Percentiles rank a stretch among this genome's conserved stretches.
Evolutionary conservation across 768 basidiomycete genomes (phyloP).

Genomic region (Serendipita sp.): DNA sequence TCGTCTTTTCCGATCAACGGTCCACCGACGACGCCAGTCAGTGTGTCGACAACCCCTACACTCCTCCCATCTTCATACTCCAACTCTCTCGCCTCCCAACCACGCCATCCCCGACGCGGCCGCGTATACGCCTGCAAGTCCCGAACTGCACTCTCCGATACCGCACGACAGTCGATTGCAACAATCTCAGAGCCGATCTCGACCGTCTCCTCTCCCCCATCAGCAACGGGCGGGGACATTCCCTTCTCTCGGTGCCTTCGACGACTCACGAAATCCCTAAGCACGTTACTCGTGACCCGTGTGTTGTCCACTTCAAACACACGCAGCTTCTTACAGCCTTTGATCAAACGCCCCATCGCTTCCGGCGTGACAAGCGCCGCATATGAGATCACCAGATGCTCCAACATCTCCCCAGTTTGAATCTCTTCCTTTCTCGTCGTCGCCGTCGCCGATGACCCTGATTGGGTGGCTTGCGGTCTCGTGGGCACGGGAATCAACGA

Average conservation of each 20-base stretch:
- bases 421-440: slow-evolving; percentile 14
- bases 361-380: slow-evolving; percentile 49
- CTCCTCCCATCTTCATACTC: slow-evolving; percentile 58
- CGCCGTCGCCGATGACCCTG: slow-evolving; percentile 11
- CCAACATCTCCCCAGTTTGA: slow-evolving; percentile 50
- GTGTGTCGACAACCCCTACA: slow-evolving; percentile 39
- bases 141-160: slow-evolving; percentile 45
- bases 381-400: slow-evolving; percentile 56
- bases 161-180: slow-evolving; percentile 60
- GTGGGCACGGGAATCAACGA: slow-evolving; percentile 37
- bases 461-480: slow-evolving; percentile 7
- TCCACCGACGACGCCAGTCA: slow-evolving; percentile 7
- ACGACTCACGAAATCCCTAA: slow-evolving; percentile 52
- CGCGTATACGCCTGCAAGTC: slow-evolving; percentile 42
- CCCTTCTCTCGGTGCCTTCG: slow-evolving; percentile 29
- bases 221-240: background rate
- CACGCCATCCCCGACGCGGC: slow-evolving; percentile 57
- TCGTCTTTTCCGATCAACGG: slow-evolving; percentile 51
- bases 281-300: slow-evolving; percentile 40
- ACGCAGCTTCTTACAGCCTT: slow-evolving; percentile 41
- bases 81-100: slow-evolving; percentile 55
- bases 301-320: slow-evolving; percentile 72
- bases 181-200: slow-evolving; percentile 38
- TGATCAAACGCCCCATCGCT: slow-evolving; percentile 48
- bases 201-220: slow-evolving; percentile 6